phyloP scores from a whole-genome alignment of 202 grass and related monocot genomes.

The Elaeis oleifera region DNA sequence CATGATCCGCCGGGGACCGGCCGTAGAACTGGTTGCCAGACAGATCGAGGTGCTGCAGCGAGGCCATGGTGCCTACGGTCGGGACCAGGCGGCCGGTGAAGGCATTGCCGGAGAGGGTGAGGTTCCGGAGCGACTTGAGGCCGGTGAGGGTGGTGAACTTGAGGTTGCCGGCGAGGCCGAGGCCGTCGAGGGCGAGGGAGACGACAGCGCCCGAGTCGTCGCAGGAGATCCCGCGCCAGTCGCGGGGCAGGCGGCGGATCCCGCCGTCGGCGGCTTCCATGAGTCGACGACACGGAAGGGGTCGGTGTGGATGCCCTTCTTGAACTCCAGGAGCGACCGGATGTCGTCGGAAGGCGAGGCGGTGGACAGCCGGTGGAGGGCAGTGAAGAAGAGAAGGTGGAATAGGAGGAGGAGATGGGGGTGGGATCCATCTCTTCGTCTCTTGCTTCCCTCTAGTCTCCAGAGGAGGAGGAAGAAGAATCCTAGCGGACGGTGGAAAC shows the following conservation, averaged over 20 bases:
- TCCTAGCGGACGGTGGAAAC: conserved; percentile 9
- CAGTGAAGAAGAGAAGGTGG: conserved; percentile 18
- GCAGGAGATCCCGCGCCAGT: conserved; percentile 71
- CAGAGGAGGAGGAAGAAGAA: not conserved
- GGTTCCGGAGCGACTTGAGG: conserved; percentile 52
- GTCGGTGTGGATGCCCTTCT: conserved; percentile 63
- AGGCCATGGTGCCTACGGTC: conserved; percentile 47
- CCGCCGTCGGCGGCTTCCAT: conserved; percentile 41
- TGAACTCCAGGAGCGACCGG: conserved; percentile 83
- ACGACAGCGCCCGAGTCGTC: conserved; percentile 46
- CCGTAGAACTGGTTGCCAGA: conserved; percentile 89
- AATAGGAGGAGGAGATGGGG: conserved; percentile 11
- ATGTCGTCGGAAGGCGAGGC: conserved; percentile 46
- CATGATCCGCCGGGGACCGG: conserved; percentile 55
- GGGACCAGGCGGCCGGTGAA: conserved; percentile 92
- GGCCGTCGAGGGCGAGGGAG: conserved; percentile 49
- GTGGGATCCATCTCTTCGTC: not conserved
- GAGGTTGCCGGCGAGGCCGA: conserved; percentile 71
- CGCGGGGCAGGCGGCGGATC: conserved; percentile 26
- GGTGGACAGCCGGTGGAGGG: not conserved
- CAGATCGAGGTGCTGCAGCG: conserved; percentile 75
- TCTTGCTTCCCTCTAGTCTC: not conserved
- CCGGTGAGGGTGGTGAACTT: conserved; percentile 56
- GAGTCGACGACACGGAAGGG: conserved; percentile 34
- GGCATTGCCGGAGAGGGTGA: conserved; percentile 82